A percentile compares a stretch with the other conserved stretches of the same genome.
Evolutionary conservation across 768 basidiomycete genomes (phyloP).

Genomic region (Artomyces pyxidatus): DNA sequence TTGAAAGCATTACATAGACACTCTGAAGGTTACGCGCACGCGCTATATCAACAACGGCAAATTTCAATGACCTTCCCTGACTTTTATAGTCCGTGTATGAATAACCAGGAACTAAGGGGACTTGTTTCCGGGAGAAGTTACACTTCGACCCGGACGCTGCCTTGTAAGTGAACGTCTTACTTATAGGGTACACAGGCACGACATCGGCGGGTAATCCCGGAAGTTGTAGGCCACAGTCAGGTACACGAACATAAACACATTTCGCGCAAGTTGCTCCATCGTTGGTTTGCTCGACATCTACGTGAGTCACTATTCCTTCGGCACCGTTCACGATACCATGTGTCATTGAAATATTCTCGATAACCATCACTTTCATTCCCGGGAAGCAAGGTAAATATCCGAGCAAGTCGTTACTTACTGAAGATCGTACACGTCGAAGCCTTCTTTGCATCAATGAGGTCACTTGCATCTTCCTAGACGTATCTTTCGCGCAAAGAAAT

Average conservation of each 20-base stretch:
- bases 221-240: background rate
- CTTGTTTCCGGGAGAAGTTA: background rate
- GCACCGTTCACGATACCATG: constrained; percentile 15
- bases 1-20: no score
- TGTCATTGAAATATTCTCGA: constrained; percentile 13
- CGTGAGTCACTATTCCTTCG: constrained; percentile 8
- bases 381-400: constrained; percentile 11
- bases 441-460: no score
- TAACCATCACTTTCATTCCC: constrained; percentile 19
- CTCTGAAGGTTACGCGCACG: background rate
- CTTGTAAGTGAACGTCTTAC: no score
- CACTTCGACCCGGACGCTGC: background rate
- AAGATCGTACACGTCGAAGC: background rate
- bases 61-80: background rate
- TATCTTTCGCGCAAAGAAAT: no score
- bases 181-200: background rate
- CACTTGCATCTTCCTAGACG: no score
- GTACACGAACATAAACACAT: background rate
- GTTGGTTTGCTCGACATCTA: background rate
- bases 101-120: background rate
- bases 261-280: background rate
- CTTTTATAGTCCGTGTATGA: background rate
- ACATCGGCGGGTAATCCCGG: background rate
- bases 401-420: background rate
- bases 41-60: background rate